Evolutionary conservation across 2,329 filamentous ascomycete genomes (phyloP).

Genomic region (Penicillium sp.): DNA sequence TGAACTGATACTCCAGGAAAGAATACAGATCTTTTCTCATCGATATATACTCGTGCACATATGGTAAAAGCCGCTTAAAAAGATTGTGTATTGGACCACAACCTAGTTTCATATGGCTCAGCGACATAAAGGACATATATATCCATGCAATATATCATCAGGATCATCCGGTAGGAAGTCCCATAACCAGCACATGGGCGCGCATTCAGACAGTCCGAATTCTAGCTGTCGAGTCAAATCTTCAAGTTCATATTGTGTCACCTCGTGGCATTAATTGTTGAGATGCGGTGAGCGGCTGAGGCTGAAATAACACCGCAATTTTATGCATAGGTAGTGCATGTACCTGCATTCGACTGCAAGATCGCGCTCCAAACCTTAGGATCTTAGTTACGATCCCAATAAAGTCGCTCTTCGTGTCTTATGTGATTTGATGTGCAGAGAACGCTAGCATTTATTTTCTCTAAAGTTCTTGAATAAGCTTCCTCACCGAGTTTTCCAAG

Average conservation of each 20-base stretch:
- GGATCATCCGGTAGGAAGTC: not conserved
- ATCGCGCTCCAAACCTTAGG: conserved; percentile 6
- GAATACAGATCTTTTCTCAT: no score
- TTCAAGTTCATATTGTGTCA: conserved; percentile 9
- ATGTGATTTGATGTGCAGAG: conserved; percentile 5
- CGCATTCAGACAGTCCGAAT: not conserved
- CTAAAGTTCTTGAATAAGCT: not conserved
- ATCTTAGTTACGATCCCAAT: conserved; percentile 7
- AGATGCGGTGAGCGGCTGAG: conserved; percentile 12
- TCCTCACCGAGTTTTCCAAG: conserved; percentile 1
- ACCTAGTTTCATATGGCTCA: not conserved
- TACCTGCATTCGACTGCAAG: conserved; percentile 20
- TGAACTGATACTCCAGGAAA: no score
- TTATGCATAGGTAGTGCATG: conserved; percentile 11
- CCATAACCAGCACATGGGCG: not conserved
- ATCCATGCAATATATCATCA: not conserved
- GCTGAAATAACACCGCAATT: conserved; percentile 6
- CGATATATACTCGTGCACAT: not conserved
- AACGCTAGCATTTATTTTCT: not conserved
- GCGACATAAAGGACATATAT: not conserved
- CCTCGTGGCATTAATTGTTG: conserved; percentile 9
- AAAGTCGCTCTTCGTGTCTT: conserved; percentile 7
- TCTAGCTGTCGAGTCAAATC: not conserved
- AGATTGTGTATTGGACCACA: not conserved
- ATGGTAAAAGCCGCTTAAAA: not conserved